Conservation (phyloP, 495 filamentous ascomycete species). For the Chlorociboria aeruginascens region DNA sequence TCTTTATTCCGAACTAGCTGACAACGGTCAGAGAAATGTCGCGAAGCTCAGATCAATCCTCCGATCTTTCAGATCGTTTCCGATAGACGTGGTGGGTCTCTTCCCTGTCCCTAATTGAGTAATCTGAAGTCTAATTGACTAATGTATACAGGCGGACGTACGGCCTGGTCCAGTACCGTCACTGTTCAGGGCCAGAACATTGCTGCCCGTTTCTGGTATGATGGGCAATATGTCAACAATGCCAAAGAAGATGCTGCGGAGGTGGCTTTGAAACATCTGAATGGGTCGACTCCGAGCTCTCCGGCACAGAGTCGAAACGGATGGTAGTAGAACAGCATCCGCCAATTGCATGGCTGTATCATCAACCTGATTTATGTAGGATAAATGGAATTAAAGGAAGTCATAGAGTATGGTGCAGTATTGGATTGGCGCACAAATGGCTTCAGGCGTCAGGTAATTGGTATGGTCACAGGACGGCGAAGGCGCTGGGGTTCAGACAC, state of each 20-base stretch:
- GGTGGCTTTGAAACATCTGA: constrained; percentile 46
- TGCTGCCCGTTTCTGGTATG: constrained; percentile 79
- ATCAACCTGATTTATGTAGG: constrained; percentile 13
- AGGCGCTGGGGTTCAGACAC: constrained; percentile 9
- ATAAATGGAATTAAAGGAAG: constrained; percentile 14
- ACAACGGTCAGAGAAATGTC: constrained; percentile 45
- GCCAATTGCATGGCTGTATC: no score
- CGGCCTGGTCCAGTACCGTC: constrained; percentile 77
- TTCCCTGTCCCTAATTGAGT: not conserved
- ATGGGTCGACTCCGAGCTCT: constrained; percentile 17
- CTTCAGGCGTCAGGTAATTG: constrained; percentile 20
- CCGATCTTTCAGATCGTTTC: constrained; percentile 64
- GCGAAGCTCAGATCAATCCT: constrained; percentile 34
- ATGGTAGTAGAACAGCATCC: constrained; percentile 6
- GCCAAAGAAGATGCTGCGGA: constrained; percentile 87
- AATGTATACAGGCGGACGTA: constrained; percentile 59
- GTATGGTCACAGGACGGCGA: constrained; percentile 15
- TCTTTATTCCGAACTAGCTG: constrained; percentile 5
- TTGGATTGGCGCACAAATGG: constrained; percentile 18
- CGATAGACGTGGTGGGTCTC: constrained; percentile 59
- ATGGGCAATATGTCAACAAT: constrained; percentile 74
- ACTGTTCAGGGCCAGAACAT: constrained; percentile 41
- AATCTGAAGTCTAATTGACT: constrained; percentile 7
- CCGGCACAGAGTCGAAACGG: constrained; percentile 18
- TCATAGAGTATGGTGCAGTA: constrained; percentile 17